These are phyloP conservation scores for Pogostemon cablin DNA, from an alignment of 257 asterid genomes.

Conservation along the genomic window DNA sequence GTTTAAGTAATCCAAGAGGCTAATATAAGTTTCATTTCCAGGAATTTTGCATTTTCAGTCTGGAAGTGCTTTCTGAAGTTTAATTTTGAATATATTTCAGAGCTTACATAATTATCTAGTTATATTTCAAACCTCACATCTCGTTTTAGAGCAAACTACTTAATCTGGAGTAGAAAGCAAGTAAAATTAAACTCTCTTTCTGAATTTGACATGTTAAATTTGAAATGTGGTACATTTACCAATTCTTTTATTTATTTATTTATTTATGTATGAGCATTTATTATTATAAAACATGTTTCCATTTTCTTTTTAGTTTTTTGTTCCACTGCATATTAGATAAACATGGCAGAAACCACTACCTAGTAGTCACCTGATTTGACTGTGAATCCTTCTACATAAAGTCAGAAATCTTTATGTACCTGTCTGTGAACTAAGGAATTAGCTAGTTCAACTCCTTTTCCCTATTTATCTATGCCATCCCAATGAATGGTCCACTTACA, in stretches of 20 bases:
- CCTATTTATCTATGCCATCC: neutral
- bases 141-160: neutral
- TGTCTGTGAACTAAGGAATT: neutral
- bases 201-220: neutral
- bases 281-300: neutral
- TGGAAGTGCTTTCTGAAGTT: neutral
- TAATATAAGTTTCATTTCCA: neutral
- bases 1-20: conserved; percentile 3
- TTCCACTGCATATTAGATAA: neutral
- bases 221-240: neutral
- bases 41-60: neutral
- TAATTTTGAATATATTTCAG: neutral
- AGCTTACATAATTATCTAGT: neutral
- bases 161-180: neutral
- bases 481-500: neutral
- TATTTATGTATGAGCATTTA: neutral
- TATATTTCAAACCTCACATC: neutral
- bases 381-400: neutral
- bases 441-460: neutral
- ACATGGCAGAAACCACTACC: neutral
- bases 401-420: neutral
- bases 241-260: neutral
- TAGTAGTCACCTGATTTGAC: neutral
- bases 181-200: neutral
- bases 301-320: neutral